These are phyloP conservation scores for Arthroderma sp. DNA, from an alignment of 2,329 filamentous ascomycete genomes.

Conservation along the genomic window DNA sequence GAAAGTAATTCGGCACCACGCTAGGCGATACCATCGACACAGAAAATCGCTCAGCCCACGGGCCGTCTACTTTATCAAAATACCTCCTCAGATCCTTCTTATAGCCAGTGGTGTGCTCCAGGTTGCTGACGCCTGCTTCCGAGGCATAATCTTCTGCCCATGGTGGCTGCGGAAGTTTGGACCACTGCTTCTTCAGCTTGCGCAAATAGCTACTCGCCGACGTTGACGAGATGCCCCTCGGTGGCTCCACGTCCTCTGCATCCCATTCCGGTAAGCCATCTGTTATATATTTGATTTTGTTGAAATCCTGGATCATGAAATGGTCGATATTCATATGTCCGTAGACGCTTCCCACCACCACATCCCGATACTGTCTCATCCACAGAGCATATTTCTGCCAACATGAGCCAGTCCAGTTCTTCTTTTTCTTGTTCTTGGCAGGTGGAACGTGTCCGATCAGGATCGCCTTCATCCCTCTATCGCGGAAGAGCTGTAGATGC, in stretches of 20 bases:
- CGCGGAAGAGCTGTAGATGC: conserved; percentile 71
- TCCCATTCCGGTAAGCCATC: conserved; percentile 31
- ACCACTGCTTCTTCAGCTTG: conserved; percentile 67
- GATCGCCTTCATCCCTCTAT: conserved; percentile 84
- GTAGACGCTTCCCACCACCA: conserved; percentile 66
- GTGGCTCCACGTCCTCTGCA: background rate
- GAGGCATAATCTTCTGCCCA: conserved; percentile 12
- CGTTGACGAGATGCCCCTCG: conserved; percentile 42
- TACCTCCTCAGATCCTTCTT: conserved; percentile 41
- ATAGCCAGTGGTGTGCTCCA: conserved; percentile 39
- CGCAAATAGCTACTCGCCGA: conserved; percentile 70
- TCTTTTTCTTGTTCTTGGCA: conserved; percentile 71
- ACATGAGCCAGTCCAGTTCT: conserved; percentile 89
- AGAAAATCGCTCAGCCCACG: conserved; percentile 74
- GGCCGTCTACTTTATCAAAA: conserved; percentile 59
- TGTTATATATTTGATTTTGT: conserved; percentile 47
- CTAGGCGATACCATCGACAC: conserved; percentile 72
- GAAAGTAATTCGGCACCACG: conserved; percentile 85
- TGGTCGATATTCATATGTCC: conserved; percentile 99
- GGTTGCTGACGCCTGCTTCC: background rate
- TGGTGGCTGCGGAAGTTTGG: conserved; percentile 53
- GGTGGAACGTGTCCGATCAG: conserved; percentile 90
- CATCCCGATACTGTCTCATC: conserved; percentile 80
- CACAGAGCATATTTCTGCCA: conserved; percentile 97
- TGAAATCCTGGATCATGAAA: conserved; percentile 80